phyloP scores from a whole-genome alignment of 2,329 filamentous ascomycete species.

The Colletotrichum tabaci region DNA sequence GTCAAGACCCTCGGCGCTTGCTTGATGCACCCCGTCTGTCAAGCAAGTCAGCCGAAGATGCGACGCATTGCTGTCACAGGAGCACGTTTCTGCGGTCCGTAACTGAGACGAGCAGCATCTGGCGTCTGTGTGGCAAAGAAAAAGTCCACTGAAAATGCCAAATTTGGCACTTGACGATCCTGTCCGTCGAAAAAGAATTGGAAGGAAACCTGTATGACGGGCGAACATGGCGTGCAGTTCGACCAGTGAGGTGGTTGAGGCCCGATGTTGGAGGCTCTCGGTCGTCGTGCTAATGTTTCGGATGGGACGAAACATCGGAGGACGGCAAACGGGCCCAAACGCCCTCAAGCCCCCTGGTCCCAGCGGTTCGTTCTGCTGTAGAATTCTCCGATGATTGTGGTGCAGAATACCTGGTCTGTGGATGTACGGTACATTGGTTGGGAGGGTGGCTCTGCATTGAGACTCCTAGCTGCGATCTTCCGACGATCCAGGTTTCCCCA shows the following conservation, averaged over 20 bases:
- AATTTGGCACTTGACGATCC: slow-evolving; percentile 21
- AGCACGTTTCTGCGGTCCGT: slow-evolving; percentile 18
- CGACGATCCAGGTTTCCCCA: slow-evolving; percentile 42
- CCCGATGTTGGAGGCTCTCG: slow-evolving; percentile 9
- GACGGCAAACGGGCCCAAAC: slow-evolving; percentile 26
- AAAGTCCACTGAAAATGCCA: neutral
- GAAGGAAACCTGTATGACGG: slow-evolving; percentile 18
- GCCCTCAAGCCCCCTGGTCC: slow-evolving; percentile 7
- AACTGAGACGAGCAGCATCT: slow-evolving; percentile 26
- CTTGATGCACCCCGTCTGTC: slow-evolving; percentile 10
- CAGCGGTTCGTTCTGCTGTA: slow-evolving; percentile 5
- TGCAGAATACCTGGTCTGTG: neutral
- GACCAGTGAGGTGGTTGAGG: slow-evolving; percentile 45
- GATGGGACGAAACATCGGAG: slow-evolving; percentile 40
- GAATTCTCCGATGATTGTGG: neutral
- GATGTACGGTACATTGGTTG: no score
- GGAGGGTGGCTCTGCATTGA: neutral
- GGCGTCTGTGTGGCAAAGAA: neutral
- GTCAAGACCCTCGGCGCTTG: slow-evolving; percentile 12
- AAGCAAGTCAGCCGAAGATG: slow-evolving; percentile 22
- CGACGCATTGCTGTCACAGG: slow-evolving; percentile 39
- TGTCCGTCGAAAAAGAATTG: neutral
- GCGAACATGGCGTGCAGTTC: neutral
- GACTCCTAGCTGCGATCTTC: slow-evolving; percentile 28
- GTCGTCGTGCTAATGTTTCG: slow-evolving; percentile 45